These are phyloP conservation scores for Pseudocercospora macadamiae DNA, from an alignment of 2,329 filamentous ascomycete species.

Conservation along the genomic window DNA sequence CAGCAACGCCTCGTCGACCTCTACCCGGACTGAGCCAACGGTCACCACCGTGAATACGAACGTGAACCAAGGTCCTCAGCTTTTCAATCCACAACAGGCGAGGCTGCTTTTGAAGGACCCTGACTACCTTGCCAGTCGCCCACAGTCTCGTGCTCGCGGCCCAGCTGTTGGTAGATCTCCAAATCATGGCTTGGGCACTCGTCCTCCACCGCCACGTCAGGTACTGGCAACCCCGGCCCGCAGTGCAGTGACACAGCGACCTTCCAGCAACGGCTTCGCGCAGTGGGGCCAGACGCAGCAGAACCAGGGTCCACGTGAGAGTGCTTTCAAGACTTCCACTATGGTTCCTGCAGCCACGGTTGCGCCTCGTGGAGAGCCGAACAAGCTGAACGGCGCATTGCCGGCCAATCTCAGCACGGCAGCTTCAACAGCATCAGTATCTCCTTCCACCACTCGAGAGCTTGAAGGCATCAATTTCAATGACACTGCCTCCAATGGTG, in stretches of 20 bases:
- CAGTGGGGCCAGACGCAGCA: background rate
- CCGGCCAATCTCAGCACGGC: background rate
- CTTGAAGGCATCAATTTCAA: background rate
- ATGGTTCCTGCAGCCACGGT: background rate
- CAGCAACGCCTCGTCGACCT: background rate
- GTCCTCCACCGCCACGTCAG: background rate
- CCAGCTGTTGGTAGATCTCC: background rate
- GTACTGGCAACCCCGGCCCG: too few species aligned
- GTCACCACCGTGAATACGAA: background rate
- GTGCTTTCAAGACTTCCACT: too few species aligned
- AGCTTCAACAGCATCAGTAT: too few species aligned
- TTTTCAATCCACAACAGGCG: slow-evolving; percentile 8
- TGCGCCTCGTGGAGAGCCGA: background rate
- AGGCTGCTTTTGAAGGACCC: background rate
- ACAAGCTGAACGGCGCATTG: background rate
- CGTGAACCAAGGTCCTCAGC: background rate
- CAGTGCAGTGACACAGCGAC: background rate
- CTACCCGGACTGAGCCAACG: background rate
- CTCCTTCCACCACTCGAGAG: background rate
- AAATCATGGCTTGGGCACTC: background rate
- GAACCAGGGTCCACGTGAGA: too few species aligned
- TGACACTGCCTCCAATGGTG: background rate
- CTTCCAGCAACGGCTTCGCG: background rate
- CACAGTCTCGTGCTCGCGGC: background rate
- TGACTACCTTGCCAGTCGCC: background rate